These are phyloP conservation scores for Neurospora sp. DNA, from an alignment of 495 filamentous ascomycete species.

Conservation along the genomic window DNA sequence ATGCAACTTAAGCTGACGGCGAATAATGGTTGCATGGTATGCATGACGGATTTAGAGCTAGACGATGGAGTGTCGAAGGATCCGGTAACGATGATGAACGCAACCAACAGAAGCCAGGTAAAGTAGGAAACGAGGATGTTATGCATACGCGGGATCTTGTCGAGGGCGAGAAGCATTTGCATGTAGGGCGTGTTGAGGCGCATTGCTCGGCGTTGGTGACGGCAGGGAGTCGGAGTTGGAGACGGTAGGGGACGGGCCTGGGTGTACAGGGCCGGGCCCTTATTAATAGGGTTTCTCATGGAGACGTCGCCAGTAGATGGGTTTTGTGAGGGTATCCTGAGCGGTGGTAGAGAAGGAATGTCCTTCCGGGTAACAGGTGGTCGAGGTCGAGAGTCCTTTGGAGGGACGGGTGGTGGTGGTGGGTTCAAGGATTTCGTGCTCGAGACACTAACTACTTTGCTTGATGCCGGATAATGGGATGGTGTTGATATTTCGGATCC, in stretches of 20 bases:
- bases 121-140: slow-evolving; percentile 25
- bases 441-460: background rate
- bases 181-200: slow-evolving; percentile 25
- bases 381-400: background rate
- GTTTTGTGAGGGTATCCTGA: background rate
- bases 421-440: background rate
- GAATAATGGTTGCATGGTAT: slow-evolving; percentile 6
- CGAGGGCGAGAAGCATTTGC: slow-evolving; percentile 28
- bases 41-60: background rate
- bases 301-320: background rate
- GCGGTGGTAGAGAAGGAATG: background rate
- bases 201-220: background rate
- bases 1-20: slow-evolving; percentile 23
- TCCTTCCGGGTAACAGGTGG: background rate
- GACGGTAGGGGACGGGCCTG: background rate
- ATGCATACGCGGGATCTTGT: slow-evolving; percentile 26
- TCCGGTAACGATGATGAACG: slow-evolving; percentile 33
- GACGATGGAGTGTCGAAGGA: slow-evolving; percentile 17
- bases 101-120: slow-evolving; percentile 29
- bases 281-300: background rate
- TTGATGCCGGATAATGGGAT: background rate
- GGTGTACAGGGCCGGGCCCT: background rate
- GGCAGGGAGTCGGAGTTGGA: background rate
- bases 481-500: background rate
- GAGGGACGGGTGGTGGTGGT: background rate